A percentile compares a stretch with the other conserved stretches of the same genome.
These are phyloP conservation scores for Amanita brunnescens DNA, from an alignment of 768 basidiomycete species.

Conservation along the genomic window DNA sequence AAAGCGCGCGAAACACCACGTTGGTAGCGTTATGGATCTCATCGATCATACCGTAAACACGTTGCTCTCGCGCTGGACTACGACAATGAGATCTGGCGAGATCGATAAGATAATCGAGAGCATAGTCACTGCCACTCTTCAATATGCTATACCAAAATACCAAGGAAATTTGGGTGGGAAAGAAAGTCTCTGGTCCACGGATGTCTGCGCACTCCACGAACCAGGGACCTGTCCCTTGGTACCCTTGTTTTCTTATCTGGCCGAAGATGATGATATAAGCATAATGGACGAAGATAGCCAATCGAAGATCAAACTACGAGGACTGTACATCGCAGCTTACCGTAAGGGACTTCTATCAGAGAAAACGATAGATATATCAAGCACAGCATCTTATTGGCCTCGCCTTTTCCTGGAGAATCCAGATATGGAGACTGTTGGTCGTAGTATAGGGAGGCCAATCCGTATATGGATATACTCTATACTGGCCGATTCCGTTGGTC, in stretches of 20 bases:
- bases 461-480: conserved; percentile 61
- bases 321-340: conserved; percentile 54
- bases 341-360: conserved; percentile 49
- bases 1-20: conserved; percentile 42
- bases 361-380: conserved; percentile 49
- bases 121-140: conserved; percentile 65
- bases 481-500: conserved; percentile 57
- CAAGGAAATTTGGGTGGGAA: conserved; percentile 30
- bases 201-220: conserved; percentile 55
- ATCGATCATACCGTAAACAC: conserved; percentile 60
- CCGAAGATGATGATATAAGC: conserved; percentile 21
- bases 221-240: conserved; percentile 47
- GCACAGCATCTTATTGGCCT: conserved; percentile 62
- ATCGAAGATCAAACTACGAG: conserved; percentile 32
- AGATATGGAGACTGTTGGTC: conserved; percentile 57
- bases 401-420: conserved; percentile 71
- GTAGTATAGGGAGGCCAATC: conserved; percentile 55
- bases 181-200: conserved; percentile 43
- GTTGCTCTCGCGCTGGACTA: conserved; percentile 40
- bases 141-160: conserved; percentile 65
- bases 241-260: conserved; percentile 40
- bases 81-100: conserved; percentile 52
- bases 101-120: conserved; percentile 55
- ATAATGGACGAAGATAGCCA: conserved; percentile 15
- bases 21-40: conserved; percentile 69